Evolutionary conservation across 2,329 filamentous ascomycete genomes (phyloP).

Genomic region (Epichloe aotearoae): DNA sequence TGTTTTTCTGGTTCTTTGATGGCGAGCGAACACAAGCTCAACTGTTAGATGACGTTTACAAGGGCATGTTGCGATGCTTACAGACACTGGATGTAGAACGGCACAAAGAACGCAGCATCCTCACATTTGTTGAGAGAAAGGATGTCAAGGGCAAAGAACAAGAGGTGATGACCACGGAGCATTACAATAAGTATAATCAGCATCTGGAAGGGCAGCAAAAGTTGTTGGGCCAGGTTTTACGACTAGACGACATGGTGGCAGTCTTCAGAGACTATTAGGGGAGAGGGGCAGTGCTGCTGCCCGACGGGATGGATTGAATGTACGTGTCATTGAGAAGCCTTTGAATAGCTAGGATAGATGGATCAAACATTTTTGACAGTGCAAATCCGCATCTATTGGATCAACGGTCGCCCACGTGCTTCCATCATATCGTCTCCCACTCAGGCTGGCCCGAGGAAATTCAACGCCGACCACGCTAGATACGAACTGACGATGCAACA

Average conservation of each 20-base stretch:
- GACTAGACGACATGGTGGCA: constrained; percentile 74
- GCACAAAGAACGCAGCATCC: constrained; percentile 54
- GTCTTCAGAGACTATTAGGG: constrained; percentile 58
- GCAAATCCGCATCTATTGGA: not conserved
- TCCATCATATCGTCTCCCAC: not conserved
- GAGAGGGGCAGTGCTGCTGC: not conserved
- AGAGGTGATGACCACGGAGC: constrained; percentile 60
- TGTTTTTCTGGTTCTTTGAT: constrained; percentile 91
- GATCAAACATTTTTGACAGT: not conserved
- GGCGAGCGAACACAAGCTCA: constrained; percentile 54
- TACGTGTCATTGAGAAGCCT: not conserved
- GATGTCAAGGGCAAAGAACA: constrained; percentile 80
- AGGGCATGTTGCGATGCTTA: constrained; percentile 73
- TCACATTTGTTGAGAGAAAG: constrained; percentile 70
- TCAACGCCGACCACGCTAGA: no score
- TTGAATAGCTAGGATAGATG: not conserved
- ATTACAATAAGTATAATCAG: constrained; percentile 49
- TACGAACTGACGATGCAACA: no score
- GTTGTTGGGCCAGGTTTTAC: constrained; percentile 63
- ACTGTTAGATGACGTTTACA: constrained; percentile 72
- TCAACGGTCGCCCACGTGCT: not conserved
- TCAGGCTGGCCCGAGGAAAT: no score
- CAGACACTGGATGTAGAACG: constrained; percentile 71
- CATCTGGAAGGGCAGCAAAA: constrained; percentile 55
- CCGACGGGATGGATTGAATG: not conserved